Percentiles rank a stretch among this genome's conserved stretches.
Conservation (phyloP, 164 flowering plant species). For the Vitis rupestris region DNA sequence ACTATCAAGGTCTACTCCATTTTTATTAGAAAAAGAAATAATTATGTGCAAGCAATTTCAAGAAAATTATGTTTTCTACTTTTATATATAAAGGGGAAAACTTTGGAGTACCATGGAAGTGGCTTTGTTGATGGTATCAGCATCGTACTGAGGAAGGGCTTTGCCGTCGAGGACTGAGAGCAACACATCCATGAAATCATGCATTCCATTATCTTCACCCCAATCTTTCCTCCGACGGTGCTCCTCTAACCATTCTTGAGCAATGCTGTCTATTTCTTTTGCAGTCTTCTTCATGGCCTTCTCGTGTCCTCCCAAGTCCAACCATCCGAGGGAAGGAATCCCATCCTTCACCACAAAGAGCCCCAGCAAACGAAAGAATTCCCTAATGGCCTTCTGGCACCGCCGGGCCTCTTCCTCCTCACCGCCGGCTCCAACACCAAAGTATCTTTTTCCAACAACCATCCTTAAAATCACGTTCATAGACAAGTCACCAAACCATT, state of each 20-base stretch:
- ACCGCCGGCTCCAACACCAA: not conserved
- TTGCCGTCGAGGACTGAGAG: slow-evolving; percentile 11
- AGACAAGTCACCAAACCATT: slow-evolving; percentile 24
- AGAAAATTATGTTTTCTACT: no score
- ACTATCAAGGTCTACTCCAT: no score
- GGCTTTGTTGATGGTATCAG: slow-evolving; percentile 26
- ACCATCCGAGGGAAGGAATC: slow-evolving; percentile 28
- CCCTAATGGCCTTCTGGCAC: slow-evolving; percentile 13
- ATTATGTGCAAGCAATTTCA: no score
- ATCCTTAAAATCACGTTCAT: slow-evolving; percentile 27
- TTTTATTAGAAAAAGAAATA: no score
- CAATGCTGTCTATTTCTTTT: slow-evolving; percentile 20
- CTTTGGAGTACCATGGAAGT: slow-evolving; percentile 23
- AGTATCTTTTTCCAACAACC: slow-evolving; percentile 31
- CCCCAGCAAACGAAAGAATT: slow-evolving; percentile 19
- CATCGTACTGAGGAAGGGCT: slow-evolving; percentile 6
- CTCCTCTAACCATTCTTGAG: slow-evolving; percentile 30
- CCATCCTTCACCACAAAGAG: slow-evolving; percentile 27
- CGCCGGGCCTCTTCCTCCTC: slow-evolving; percentile 18
- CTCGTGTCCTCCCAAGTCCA: slow-evolving; percentile 36
- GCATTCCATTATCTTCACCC: slow-evolving; percentile 7
- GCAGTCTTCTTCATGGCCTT: slow-evolving; percentile 33
- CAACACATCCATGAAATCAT: slow-evolving; percentile 31
- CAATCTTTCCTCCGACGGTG: slow-evolving; percentile 12
- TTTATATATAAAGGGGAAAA: no score